phyloP scores from a whole-genome alignment of 306 rosid species.

The Cicer arietinum region DNA sequence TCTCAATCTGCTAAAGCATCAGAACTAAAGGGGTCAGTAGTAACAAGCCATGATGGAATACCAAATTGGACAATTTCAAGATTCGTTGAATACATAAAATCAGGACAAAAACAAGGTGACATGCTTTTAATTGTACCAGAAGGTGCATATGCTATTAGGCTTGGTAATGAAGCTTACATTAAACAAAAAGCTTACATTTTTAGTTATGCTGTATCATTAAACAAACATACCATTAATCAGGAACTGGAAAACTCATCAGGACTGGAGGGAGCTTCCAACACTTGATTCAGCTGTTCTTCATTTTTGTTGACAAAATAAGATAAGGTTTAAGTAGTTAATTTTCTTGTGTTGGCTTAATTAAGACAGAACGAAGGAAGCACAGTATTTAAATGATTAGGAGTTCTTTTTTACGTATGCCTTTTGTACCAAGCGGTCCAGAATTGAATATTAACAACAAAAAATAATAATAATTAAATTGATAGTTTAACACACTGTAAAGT shows the following conservation, averaged over 20 bases:
- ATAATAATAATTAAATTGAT: neutral
- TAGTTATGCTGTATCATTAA: too few relatives aligned
- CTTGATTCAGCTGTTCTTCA: neutral
- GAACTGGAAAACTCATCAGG: too few relatives aligned
- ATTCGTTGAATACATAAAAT: slow-evolving; percentile 71
- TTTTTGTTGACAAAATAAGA: neutral
- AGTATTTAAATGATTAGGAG: neutral
- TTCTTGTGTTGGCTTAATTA: neutral
- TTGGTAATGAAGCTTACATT: slow-evolving; percentile 78
- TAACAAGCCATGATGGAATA: slow-evolving; percentile 46
- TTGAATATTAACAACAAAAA: neutral
- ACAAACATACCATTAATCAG: too few relatives aligned
- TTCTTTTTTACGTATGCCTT: slow-evolving; percentile 28
- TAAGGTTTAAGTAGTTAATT: neutral
- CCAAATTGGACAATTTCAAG: slow-evolving; percentile 76
- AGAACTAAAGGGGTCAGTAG: slow-evolving; percentile 63
- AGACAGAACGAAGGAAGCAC: neutral
- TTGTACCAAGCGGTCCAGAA: neutral
- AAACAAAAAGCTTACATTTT: slow-evolving; percentile 50
- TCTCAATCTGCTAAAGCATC: slow-evolving; percentile 31
- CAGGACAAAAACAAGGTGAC: slow-evolving; percentile 87
- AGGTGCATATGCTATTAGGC: slow-evolving; percentile 70
- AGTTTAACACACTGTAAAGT: neutral
- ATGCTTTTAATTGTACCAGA: slow-evolving; percentile 75
- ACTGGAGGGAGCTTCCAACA: too few relatives aligned